Evolutionary conservation across 2,329 filamentous ascomycete genomes (phyloP).

Genomic region (Fusarium algeriense): DNA sequence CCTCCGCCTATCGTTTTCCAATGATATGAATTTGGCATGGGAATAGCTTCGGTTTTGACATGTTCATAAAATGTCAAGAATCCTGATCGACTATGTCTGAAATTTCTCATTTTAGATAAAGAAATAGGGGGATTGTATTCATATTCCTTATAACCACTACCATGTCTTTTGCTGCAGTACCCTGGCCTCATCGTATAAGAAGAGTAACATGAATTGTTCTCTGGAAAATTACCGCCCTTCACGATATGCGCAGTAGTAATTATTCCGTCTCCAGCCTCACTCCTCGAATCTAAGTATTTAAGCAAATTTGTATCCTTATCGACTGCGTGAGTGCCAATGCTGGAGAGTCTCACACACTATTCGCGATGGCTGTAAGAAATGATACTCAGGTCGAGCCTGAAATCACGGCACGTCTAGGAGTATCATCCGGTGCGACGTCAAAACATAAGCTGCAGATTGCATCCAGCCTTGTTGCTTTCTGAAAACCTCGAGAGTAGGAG

Average conservation of each 20-base stretch:
- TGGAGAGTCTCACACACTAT: no score
- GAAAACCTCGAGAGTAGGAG: no score
- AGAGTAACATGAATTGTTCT: not conserved
- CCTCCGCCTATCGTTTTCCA: constrained; percentile 10
- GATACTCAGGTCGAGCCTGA: no score
- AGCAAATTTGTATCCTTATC: no score
- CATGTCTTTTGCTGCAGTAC: not conserved
- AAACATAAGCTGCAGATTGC: no score
- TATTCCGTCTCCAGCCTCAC: not conserved
- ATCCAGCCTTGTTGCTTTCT: no score
- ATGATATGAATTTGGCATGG: not conserved
- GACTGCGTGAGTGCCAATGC: no score
- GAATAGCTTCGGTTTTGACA: constrained; percentile 18
- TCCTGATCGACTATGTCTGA: not conserved
- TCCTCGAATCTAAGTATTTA: not conserved
- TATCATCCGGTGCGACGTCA: no score
- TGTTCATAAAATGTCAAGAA: not conserved
- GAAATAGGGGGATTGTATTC: not conserved
- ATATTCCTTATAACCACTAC: no score
- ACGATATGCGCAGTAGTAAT: not conserved
- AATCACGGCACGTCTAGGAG: no score
- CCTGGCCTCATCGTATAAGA: not conserved
- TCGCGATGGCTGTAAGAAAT: no score
- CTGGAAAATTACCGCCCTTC: not conserved
- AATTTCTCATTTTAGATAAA: not conserved